Evolutionary conservation across 163 green algal genomes (phyloP).

Genomic region (Prototheca cutis): DNA sequence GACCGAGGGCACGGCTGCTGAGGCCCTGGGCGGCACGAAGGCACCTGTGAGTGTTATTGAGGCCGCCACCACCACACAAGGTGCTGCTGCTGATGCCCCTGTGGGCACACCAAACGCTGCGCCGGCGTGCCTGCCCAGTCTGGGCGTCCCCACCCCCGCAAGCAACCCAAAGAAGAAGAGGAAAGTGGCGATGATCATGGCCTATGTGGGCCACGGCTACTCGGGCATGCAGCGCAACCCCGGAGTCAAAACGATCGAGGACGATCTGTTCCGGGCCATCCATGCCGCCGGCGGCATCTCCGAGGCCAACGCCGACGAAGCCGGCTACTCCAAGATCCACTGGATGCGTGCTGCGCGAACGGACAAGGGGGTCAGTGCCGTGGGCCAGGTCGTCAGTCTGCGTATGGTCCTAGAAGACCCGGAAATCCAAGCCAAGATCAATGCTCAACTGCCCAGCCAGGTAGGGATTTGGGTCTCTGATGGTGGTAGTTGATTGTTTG

Average conservation of each 20-base stretch:
- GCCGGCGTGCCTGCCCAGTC: neutral
- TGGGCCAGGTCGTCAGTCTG: slow-evolving; percentile 65
- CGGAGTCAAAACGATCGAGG: slow-evolving; percentile 76
- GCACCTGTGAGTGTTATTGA: too few relatives aligned
- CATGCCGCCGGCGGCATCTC: slow-evolving; percentile 58
- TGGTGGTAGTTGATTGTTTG: too few relatives aligned
- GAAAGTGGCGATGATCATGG: slow-evolving; percentile 56
- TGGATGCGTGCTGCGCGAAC: slow-evolving; percentile 85
- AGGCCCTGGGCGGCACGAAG: too few relatives aligned
- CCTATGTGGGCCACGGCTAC: slow-evolving; percentile 58
- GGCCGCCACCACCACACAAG: too few relatives aligned
- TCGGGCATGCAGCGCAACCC: slow-evolving; percentile 84
- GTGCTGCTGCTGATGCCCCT: too few relatives aligned
- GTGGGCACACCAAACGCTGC: too few relatives aligned
- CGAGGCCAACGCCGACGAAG: slow-evolving; percentile 52
- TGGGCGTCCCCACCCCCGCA: neutral
- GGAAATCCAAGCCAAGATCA: slow-evolving; percentile 51
- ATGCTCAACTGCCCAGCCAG: slow-evolving; percentile 41
- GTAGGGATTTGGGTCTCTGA: too few relatives aligned
- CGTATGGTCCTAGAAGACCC: slow-evolving; percentile 41
- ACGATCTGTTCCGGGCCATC: slow-evolving; percentile 33
- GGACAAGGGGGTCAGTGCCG: slow-evolving; percentile 89
- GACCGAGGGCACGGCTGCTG: too few relatives aligned
- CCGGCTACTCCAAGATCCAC: slow-evolving; percentile 54
- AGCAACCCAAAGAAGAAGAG: slow-evolving; percentile 33